Evolutionary conservation across 495 filamentous ascomycete genomes (phyloP).

Genomic region (Neohortaea acidophila): DNA sequence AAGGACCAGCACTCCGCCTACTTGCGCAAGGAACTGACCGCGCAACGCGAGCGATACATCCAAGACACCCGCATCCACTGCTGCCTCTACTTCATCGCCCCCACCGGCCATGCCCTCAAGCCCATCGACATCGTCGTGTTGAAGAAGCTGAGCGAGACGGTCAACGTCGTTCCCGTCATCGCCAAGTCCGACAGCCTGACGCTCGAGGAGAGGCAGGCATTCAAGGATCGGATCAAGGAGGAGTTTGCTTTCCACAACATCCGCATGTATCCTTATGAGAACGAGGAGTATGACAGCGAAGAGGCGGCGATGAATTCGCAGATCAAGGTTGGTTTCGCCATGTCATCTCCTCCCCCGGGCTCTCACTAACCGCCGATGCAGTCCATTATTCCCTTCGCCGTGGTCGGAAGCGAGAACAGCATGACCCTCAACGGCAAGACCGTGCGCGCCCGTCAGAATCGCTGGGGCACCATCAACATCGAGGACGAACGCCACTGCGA

Average conservation of each 20-base stretch:
- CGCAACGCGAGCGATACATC: slow-evolving; percentile 97
- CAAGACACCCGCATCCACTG: slow-evolving; percentile 98
- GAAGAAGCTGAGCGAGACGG: slow-evolving; percentile 96
- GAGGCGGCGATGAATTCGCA: slow-evolving; percentile 83
- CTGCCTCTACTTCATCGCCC: slow-evolving; percentile 99
- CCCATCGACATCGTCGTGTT: slow-evolving; percentile 98
- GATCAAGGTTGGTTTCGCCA: slow-evolving; percentile 59
- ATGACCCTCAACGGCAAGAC: slow-evolving; percentile 96
- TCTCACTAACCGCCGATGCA: slow-evolving; percentile 24
- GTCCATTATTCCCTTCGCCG: slow-evolving; percentile 93
- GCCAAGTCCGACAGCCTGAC: slow-evolving; percentile 96
- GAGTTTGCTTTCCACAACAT: slow-evolving; percentile 99
- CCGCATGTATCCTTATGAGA: slow-evolving; percentile 99
- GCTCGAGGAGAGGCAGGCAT: slow-evolving; percentile 82
- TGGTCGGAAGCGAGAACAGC: slow-evolving; percentile 93
- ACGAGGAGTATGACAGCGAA: slow-evolving; percentile 95
- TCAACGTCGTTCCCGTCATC: slow-evolving; percentile 98
- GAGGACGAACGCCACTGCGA: slow-evolving; percentile 99
- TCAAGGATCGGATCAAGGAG: slow-evolving; percentile 98
- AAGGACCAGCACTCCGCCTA: slow-evolving; percentile 99
- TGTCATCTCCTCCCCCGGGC: background rate
- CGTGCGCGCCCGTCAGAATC: slow-evolving; percentile 93
- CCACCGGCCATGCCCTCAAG: slow-evolving; percentile 91
- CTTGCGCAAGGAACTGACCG: slow-evolving; percentile 98
- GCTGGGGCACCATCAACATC: slow-evolving; percentile 99